These are phyloP conservation scores for Eimeria zaria DNA, from an alignment of 169 alveolate genomes.

Conservation along the genomic window DNA sequence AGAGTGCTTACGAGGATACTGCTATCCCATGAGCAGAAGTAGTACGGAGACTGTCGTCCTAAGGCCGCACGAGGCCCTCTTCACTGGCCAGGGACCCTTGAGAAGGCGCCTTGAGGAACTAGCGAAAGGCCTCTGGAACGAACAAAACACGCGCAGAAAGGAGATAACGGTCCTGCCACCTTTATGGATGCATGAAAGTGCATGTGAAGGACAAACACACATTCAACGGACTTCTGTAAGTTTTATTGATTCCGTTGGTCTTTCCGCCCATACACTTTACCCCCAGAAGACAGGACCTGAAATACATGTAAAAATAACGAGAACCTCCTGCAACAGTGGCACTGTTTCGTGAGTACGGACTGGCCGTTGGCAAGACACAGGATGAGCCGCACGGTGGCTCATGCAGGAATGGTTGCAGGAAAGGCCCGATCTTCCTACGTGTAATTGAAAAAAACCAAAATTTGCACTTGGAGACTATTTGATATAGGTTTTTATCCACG, in stretches of 20 bases:
- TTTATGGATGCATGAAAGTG: neutral
- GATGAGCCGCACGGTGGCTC: neutral
- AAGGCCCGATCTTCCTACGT: neutral
- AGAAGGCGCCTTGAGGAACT: neutral
- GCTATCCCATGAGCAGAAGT: neutral
- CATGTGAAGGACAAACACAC: neutral
- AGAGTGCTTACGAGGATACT: conserved; percentile 24
- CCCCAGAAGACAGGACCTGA: neutral
- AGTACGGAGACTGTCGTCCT: neutral
- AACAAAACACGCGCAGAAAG: neutral
- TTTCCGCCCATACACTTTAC: neutral
- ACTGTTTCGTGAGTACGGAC: neutral
- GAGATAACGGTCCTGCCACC: neutral
- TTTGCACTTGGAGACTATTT: neutral
- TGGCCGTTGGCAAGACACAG: conserved; percentile 25
- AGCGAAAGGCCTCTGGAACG: neutral
- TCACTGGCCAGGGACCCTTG: neutral
- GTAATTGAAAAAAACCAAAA: neutral
- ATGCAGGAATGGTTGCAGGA: neutral
- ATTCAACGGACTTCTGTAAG: neutral
- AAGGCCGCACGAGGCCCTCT: neutral
- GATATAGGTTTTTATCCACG: neutral
- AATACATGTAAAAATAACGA: neutral
- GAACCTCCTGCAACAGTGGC: neutral
- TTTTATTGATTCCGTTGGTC: neutral